Evolutionary conservation across 2,329 filamentous ascomycete genomes (phyloP).

Genomic region (Aspergillus hortae): DNA sequence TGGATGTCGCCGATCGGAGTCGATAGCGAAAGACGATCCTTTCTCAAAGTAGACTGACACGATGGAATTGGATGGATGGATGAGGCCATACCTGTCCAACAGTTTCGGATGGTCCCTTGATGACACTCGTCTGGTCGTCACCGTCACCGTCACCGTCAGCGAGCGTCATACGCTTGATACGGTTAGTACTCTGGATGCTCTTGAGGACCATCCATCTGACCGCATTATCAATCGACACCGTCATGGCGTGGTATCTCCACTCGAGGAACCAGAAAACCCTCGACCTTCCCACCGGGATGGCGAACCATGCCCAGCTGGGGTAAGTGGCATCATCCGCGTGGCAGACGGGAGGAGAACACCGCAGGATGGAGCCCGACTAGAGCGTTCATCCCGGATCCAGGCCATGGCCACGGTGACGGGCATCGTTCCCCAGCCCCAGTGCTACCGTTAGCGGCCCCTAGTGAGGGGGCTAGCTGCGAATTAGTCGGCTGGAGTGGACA

Average conservation of each 20-base stretch:
- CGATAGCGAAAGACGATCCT: too few species aligned
- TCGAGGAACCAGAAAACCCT: neutral
- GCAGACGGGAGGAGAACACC: neutral
- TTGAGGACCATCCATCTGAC: too few species aligned
- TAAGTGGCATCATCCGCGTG: neutral
- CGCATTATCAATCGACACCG: too few species aligned
- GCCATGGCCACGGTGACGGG: slow-evolving; percentile 20
- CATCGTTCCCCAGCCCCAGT: slow-evolving; percentile 15
- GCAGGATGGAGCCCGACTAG: slow-evolving; percentile 10
- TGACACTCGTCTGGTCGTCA: too few species aligned
- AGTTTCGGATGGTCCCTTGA: too few species aligned
- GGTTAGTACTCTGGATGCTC: too few species aligned
- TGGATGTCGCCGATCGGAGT: too few species aligned
- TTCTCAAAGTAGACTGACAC: neutral
- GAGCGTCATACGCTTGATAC: too few species aligned
- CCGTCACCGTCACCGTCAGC: too few species aligned
- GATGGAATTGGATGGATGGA: neutral
- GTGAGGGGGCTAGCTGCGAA: slow-evolving; percentile 10
- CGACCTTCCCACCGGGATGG: neutral
- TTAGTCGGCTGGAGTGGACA: neutral
- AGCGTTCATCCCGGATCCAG: neutral
- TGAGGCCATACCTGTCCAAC: too few species aligned
- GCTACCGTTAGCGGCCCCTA: slow-evolving; percentile 14
- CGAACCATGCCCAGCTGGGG: neutral
- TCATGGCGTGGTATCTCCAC: neutral